Conservation (phyloP, 1,284 basidiomycete genomes). For the Puccinia triticina region DNA sequence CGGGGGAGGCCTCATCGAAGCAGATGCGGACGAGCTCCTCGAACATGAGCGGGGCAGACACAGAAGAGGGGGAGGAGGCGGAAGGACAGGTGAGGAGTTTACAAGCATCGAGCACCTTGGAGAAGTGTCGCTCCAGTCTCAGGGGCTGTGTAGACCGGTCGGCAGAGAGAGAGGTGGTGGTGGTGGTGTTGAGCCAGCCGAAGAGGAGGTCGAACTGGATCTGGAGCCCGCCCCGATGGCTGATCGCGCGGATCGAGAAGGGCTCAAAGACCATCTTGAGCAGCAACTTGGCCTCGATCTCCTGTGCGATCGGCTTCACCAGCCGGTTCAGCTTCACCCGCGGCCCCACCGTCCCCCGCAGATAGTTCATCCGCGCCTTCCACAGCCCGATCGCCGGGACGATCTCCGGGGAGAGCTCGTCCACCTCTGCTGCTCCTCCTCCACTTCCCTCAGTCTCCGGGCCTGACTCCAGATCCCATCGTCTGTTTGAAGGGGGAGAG, state of each 20-base stretch:
- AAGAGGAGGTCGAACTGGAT: slow-evolving; percentile 7
- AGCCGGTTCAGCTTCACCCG: neutral
- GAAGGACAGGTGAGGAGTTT: neutral
- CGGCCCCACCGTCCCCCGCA: neutral
- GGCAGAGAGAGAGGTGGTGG: neutral
- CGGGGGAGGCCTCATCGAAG: neutral
- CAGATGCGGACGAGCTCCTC: neutral
- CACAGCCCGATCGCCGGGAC: neutral
- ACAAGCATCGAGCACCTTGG: neutral
- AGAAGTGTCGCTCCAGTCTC: neutral
- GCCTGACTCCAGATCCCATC: slow-evolving; percentile 31
- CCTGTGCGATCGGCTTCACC: slow-evolving; percentile 1
- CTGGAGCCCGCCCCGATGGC: neutral
- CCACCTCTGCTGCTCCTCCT: neutral
- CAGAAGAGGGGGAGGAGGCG: neutral
- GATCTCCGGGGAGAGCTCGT: slow-evolving; percentile 10
- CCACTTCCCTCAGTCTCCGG: neutral
- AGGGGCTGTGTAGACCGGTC: neutral
- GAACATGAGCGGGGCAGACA: neutral
- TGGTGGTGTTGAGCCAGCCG: neutral
- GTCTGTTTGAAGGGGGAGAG: neutral
- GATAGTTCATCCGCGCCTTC: neutral
- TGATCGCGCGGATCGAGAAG: slow-evolving; percentile 14
- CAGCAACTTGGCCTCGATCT: neutral
- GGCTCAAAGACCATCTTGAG: slow-evolving; percentile 1